Base-by-base conservation (phyloP, 1,139 yeast species). In the Pichia cactophila region DNA sequence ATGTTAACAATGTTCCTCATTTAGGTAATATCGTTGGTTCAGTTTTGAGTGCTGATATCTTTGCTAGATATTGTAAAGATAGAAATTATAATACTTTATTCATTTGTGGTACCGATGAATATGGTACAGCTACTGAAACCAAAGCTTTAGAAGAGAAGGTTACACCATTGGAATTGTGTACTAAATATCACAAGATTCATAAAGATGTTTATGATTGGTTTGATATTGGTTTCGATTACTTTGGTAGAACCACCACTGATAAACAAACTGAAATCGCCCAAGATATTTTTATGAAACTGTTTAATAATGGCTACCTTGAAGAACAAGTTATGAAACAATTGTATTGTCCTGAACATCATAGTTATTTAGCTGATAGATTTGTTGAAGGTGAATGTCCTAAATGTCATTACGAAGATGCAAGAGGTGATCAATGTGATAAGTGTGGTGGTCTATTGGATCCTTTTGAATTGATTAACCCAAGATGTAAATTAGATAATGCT, bases 71-170 rank as follows among this genome's bases (percentile, higher is more conserved):
- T 69, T 81, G 86, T 64, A 90, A 89, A 68, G 82, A 85, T 58
- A 81, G 97, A 72, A 87, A 89, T 68, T 83, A 85, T 72, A 92
- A 90, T 65, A 75, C 96, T 26, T 71, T 92, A 54, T 92, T 73
- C 62, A 71, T 92, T 52, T 89, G 98, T 70, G 99, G 99, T 70
- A 94, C 98, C 38, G 99, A 92, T 66, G 99, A 92, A 70, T 94
- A 92, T 66, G 99, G 99, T 66, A 92, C 99, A 54, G 99, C 99
- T 46, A 92, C 98, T 28, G 99, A 92, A 69, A 94, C 98, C 37
- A 92, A 92, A 70, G 98, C 98, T 11, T 73, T 92, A 51, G 98
- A 92, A 68, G 97, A 92, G 63, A 83, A 85, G 43, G 83, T 87
- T 54, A 77, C 95, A 5, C 98, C 99, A 45, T 73, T 80, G 60